phyloP scores from a whole-genome alignment of 2,329 filamentous ascomycete species.

The Eutypella sp. region DNA sequence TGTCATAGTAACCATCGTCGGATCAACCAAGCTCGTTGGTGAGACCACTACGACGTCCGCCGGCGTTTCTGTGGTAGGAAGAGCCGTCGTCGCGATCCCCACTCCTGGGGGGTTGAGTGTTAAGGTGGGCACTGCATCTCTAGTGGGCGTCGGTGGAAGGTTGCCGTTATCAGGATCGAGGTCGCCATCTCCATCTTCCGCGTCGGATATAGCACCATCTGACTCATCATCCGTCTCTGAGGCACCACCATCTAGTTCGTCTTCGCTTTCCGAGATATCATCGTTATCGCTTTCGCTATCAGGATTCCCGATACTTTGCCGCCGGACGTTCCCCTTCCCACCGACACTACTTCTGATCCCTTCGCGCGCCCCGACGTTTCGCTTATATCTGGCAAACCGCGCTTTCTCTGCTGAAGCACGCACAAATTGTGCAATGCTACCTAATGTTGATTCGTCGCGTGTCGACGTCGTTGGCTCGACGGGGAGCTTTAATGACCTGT shows the following conservation, averaged over 20 bases:
- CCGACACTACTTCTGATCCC: neutral
- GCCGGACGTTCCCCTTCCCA: no score
- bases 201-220: neutral
- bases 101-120: neutral
- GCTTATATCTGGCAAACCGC: slow-evolving; percentile 1
- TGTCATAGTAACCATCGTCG: neutral
- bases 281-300: slow-evolving; percentile 5
- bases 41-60: neutral
- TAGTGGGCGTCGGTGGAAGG: neutral
- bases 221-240: neutral
- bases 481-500: slow-evolving; percentile 7
- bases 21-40: neutral
- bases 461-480: slow-evolving; percentile 9
- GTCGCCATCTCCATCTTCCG: neutral
- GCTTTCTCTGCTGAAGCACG: slow-evolving; percentile 1
- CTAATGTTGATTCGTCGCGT: slow-evolving; percentile 4
- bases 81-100: neutral
- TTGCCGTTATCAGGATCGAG: neutral
- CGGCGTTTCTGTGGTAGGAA: neutral
- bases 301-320: no score
- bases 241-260: neutral
- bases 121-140: neutral
- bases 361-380: neutral
- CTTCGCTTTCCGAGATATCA: slow-evolving; percentile 4
- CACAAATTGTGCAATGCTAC: slow-evolving; percentile 4